phyloP scores from a whole-genome alignment of 768 basidiomycete genomes.

The Leccinum imitatum region DNA sequence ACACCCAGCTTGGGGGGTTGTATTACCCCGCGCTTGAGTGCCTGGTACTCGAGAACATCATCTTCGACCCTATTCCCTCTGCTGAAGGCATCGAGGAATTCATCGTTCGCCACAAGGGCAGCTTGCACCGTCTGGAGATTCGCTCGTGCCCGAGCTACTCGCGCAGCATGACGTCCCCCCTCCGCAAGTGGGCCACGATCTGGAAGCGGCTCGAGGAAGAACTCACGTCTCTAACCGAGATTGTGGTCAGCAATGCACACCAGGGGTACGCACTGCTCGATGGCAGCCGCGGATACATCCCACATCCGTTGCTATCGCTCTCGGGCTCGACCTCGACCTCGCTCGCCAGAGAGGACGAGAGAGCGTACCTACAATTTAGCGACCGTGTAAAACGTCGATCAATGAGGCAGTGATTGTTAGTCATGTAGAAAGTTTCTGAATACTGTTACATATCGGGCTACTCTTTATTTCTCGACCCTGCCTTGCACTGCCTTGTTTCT shows the following conservation, averaged over 20 bases:
- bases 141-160: slow-evolving; percentile 28
- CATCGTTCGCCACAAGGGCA: slow-evolving; percentile 29
- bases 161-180: slow-evolving; percentile 2
- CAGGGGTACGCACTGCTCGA: slow-evolving; percentile 28
- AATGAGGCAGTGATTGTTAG: too few species aligned
- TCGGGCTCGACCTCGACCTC: neutral
- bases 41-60: slow-evolving; percentile 29
- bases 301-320: slow-evolving; percentile 9
- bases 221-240: slow-evolving; percentile 21
- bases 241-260: slow-evolving; percentile 15
- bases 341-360: slow-evolving; percentile 12
- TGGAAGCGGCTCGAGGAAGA: slow-evolving; percentile 26
- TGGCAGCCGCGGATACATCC: slow-evolving; percentile 20
- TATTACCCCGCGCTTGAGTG: slow-evolving; percentile 27
- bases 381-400: slow-evolving; percentile 14
- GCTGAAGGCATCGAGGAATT: slow-evolving; percentile 30
- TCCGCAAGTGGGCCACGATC: slow-evolving; percentile 29
- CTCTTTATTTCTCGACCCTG: too few species aligned
- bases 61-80: slow-evolving; percentile 26
- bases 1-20: slow-evolving; percentile 11
- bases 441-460: too few species aligned
- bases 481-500: too few species aligned
- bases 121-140: slow-evolving; percentile 25
- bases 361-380: slow-evolving; percentile 9
- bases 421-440: too few species aligned